A percentile compares a stretch with the other conserved stretches of the same genome.
Conservation (phyloP, 2,329 filamentous ascomycete genomes). For the Phialophora chinensis region DNA sequence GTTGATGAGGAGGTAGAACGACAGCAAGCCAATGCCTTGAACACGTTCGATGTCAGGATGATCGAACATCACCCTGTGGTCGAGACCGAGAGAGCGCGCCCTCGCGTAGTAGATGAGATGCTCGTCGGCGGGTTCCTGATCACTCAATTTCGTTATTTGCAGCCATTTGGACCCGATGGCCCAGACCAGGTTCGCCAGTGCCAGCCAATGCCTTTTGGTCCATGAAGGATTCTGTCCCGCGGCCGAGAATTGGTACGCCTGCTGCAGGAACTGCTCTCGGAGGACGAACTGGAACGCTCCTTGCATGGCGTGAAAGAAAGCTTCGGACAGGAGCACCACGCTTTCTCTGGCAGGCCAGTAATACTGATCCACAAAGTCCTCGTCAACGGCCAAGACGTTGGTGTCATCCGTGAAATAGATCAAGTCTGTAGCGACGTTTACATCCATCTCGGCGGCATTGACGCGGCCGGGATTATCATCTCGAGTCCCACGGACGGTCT, state of each 20-base stretch:
- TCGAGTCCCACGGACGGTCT: conserved; percentile 5
- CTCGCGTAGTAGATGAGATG: conserved; percentile 13
- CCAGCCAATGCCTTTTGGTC: conserved; percentile 30
- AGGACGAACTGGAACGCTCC: conserved; percentile 30
- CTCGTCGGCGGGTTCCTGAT: not conserved
- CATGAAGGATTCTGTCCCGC: conserved; percentile 21
- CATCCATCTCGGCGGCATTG: conserved; percentile 11
- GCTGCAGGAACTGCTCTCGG: conserved; percentile 29
- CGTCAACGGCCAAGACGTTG: conserved; percentile 34
- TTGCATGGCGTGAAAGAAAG: conserved; percentile 34
- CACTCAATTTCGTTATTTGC: conserved; percentile 27
- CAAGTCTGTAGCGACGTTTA: conserved; percentile 22
- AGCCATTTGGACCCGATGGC: conserved; percentile 18
- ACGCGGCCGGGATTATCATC: not conserved
- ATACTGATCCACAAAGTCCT: conserved; percentile 32
- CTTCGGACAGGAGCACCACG: conserved; percentile 28
- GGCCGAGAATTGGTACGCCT: conserved; percentile 7
- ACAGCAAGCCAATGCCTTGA: conserved; percentile 37
- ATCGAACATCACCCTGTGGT: conserved; percentile 38
- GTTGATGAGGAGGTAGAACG: conserved; percentile 36
- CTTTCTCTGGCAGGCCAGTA: conserved; percentile 27
- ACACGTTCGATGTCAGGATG: conserved; percentile 39
- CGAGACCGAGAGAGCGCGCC: conserved; percentile 11
- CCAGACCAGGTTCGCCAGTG: conserved; percentile 19
- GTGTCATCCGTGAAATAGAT: conserved; percentile 36